A percentile compares a stretch with the other conserved stretches of the same genome.
phyloP scores from a whole-genome alignment of 257 asterid species.

The Parsonsia alboflavescens region DNA sequence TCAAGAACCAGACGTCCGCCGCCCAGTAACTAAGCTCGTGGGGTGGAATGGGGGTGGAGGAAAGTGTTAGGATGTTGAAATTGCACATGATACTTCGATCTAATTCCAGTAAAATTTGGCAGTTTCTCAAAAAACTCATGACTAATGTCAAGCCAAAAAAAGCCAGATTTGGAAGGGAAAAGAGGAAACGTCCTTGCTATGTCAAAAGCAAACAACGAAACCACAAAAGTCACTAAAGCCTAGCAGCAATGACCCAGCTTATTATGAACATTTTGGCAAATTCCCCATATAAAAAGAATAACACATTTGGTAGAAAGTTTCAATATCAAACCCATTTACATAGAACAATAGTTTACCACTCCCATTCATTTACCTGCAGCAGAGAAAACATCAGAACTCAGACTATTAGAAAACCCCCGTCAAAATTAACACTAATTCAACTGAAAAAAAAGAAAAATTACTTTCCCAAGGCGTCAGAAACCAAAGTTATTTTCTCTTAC shows the following conservation, averaged over 20 bases:
- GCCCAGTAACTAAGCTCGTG: background rate
- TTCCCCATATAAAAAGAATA: background rate
- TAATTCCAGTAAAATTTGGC: background rate
- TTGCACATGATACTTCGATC: background rate
- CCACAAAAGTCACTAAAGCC: too few species aligned
- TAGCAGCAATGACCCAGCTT: background rate
- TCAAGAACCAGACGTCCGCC: background rate
- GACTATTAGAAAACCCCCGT: too few species aligned
- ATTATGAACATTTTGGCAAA: background rate
- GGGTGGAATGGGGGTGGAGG: too few species aligned
- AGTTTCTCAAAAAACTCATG: background rate
- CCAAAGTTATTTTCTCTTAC: too few species aligned
- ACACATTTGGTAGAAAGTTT: background rate
- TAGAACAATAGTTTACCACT: background rate
- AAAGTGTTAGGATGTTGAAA: background rate
- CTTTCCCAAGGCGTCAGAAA: background rate
- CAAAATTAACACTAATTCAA: too few species aligned
- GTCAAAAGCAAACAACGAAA: too few species aligned
- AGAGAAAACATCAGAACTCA: too few species aligned
- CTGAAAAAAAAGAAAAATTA: too few species aligned
- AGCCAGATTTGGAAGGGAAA: background rate
- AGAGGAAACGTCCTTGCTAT: background rate
- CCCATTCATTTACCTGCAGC: background rate
- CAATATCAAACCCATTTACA: too few species aligned
- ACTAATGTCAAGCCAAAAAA: background rate